These are phyloP conservation scores for Draba incana DNA, from an alignment of 345 rosid species.

Conservation along the genomic window DNA sequence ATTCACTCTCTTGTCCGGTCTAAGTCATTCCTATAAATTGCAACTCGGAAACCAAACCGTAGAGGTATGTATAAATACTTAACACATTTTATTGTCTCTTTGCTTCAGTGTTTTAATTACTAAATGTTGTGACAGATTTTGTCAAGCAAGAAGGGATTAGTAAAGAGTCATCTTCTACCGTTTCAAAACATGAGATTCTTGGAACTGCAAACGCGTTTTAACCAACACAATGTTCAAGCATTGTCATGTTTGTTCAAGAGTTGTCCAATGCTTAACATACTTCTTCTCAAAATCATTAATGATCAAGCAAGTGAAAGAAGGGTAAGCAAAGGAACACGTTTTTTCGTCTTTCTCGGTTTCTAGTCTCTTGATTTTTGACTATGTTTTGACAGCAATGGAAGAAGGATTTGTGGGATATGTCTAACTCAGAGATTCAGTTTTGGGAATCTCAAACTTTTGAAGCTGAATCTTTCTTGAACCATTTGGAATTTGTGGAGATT, in stretches of 20 bases:
- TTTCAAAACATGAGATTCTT: slow-evolving; percentile 58
- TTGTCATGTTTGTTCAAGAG: slow-evolving; percentile 64
- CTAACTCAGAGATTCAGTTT: slow-evolving; percentile 59
- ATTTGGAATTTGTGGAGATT: slow-evolving; percentile 68
- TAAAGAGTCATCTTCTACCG: slow-evolving; percentile 40
- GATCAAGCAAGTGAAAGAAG: slow-evolving; percentile 61
- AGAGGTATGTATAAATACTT: slow-evolving; percentile 52
- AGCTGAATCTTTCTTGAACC: slow-evolving; percentile 58
- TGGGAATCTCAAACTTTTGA: slow-evolving; percentile 64
- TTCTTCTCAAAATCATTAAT: slow-evolving; percentile 58
- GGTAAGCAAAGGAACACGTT: slow-evolving; percentile 41
- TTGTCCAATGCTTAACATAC: slow-evolving; percentile 60
- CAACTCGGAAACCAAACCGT: slow-evolving; percentile 62
- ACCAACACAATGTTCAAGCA: slow-evolving; percentile 53
- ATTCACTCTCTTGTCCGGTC: slow-evolving; percentile 53
- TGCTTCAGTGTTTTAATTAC: not conserved
- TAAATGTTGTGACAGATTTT: slow-evolving; percentile 53
- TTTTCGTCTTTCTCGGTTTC: not conserved
- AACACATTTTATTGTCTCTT: slow-evolving; percentile 15
- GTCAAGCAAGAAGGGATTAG: slow-evolving; percentile 47
- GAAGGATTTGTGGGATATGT: slow-evolving; percentile 69
- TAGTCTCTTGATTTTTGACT: not conserved
- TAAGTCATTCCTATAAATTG: slow-evolving; percentile 49
- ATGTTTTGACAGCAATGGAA: slow-evolving; percentile 64
- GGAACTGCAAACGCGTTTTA: slow-evolving; percentile 62